Conservation (phyloP, 768 basidiomycete species). For the Mycena capillaripes region DNA sequence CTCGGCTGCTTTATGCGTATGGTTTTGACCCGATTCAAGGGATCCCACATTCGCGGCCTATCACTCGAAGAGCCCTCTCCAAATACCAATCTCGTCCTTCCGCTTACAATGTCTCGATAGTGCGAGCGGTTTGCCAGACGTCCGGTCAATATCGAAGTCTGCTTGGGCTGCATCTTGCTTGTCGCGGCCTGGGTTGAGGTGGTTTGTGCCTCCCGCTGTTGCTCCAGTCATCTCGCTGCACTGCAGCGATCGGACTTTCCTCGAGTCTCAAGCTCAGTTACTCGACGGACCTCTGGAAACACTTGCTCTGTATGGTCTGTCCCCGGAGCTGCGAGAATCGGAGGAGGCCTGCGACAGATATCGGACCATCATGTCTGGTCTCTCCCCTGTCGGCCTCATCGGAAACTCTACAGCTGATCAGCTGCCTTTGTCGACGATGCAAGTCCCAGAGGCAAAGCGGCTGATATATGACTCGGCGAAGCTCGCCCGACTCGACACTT, state of each 20-base stretch:
- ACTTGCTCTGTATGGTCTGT: constrained; percentile 87
- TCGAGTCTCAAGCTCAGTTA: constrained; percentile 74
- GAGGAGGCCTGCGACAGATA: constrained; percentile 63
- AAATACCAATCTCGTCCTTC: constrained; percentile 48
- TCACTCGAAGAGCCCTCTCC: constrained; percentile 48
- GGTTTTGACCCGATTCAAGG: constrained; percentile 48
- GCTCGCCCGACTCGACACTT: constrained; percentile 87
- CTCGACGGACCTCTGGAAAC: constrained; percentile 82
- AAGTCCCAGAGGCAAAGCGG: constrained; percentile 94
- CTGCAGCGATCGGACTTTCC: constrained; percentile 83
- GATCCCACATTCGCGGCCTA: constrained; percentile 67
- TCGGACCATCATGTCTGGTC: constrained; percentile 64
- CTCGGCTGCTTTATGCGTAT: neutral
- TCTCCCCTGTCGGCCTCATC: constrained; percentile 79
- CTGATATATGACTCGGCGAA: constrained; percentile 98
- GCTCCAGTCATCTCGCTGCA: constrained; percentile 86
- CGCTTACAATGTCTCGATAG: constrained; percentile 47
- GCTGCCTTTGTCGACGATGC: constrained; percentile 86
- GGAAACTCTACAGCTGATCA: constrained; percentile 77
- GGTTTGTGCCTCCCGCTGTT: constrained; percentile 88
- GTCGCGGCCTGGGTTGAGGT: constrained; percentile 83
- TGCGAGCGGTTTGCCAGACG: constrained; percentile 62
- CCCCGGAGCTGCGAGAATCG: constrained; percentile 74
- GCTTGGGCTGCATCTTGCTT: constrained; percentile 85
- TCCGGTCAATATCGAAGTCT: constrained; percentile 71